Conservation (phyloP, 2,329 filamentous ascomycete species). For the Diaporthe sp. region DNA sequence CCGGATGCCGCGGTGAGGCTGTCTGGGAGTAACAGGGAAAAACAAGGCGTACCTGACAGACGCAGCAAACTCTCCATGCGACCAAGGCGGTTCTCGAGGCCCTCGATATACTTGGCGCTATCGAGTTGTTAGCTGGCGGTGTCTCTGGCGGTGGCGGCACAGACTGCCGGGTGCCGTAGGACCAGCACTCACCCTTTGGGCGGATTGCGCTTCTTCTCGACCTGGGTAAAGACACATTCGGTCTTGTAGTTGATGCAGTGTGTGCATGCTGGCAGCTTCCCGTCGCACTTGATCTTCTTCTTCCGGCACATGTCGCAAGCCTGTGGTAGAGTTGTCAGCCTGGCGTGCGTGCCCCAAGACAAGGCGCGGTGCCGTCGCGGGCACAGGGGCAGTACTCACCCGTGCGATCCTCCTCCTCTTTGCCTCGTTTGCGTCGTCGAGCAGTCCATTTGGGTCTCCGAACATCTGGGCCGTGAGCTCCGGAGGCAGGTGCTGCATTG, state of each 20-base stretch:
- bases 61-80: constrained; percentile 94
- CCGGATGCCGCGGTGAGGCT: constrained; percentile 7
- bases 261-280: constrained; percentile 93
- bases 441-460: constrained; percentile 66
- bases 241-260: constrained; percentile 99
- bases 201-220: constrained; percentile 98
- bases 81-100: constrained; percentile 92
- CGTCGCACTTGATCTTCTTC: constrained; percentile 98
- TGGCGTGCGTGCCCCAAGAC: constrained; percentile 40
- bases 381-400: constrained; percentile 64
- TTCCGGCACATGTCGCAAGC: constrained; percentile 98
- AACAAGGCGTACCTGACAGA: constrained; percentile 74
- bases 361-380: not conserved
- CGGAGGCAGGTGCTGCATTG: constrained; percentile 67
- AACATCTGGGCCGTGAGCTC: constrained; percentile 74
- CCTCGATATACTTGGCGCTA: constrained; percentile 97
- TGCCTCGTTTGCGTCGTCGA: constrained; percentile 81
- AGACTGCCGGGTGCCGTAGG: constrained; percentile 4
- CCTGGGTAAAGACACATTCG: constrained; percentile 96
- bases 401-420: constrained; percentile 91
- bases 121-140: constrained; percentile 26
- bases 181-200: constrained; percentile 84
- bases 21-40: not conserved
- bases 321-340: constrained; percentile 57
- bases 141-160: not conserved